A percentile compares a stretch with the other conserved stretches of the same genome.
phyloP scores from a whole-genome alignment of 163 green algal species.

The Chlorella variabilis region DNA sequence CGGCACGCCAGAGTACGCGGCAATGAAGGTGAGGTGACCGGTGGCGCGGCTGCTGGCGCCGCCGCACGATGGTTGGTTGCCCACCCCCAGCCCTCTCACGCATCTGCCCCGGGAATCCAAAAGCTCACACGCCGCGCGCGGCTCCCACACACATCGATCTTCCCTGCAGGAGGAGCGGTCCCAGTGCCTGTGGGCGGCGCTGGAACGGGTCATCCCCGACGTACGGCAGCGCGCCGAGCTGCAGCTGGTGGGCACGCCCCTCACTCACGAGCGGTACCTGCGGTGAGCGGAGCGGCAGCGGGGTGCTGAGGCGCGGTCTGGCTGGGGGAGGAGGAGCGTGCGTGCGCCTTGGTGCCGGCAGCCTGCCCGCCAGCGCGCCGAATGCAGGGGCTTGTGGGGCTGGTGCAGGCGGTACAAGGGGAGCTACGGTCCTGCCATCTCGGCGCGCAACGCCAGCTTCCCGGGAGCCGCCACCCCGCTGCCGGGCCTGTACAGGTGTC shows the following conservation, averaged over 20 bases:
- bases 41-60: too few relatives aligned
- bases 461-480: slow-evolving; percentile 42
- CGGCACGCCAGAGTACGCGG: slow-evolving; percentile 67
- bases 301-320: too few relatives aligned
- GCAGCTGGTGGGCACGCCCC: slow-evolving; percentile 75
- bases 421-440: slow-evolving; percentile 75
- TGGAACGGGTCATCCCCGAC: slow-evolving; percentile 77
- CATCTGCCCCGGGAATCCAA: too few relatives aligned
- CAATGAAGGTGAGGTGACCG: slow-evolving; percentile 68
- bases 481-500: slow-evolving; percentile 35
- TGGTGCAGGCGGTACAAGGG: slow-evolving; percentile 50
- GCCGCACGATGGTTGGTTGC: too few relatives aligned
- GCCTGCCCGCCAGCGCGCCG: too few relatives aligned
- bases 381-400: too few relatives aligned
- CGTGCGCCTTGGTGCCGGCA: too few relatives aligned
- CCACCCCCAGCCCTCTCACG: too few relatives aligned
- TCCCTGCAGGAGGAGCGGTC: slow-evolving; percentile 26
- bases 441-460: slow-evolving; percentile 26
- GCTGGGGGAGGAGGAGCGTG: too few relatives aligned
- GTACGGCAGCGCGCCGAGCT: slow-evolving; percentile 76
- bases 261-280: slow-evolving; percentile 86
- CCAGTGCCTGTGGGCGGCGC: slow-evolving; percentile 15
- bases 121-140: too few relatives aligned
- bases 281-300: too few relatives aligned
- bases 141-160: not conserved